These are phyloP conservation scores for Hortiboletus campestris DNA, from an alignment of 768 basidiomycete species.

Conservation along the genomic window DNA sequence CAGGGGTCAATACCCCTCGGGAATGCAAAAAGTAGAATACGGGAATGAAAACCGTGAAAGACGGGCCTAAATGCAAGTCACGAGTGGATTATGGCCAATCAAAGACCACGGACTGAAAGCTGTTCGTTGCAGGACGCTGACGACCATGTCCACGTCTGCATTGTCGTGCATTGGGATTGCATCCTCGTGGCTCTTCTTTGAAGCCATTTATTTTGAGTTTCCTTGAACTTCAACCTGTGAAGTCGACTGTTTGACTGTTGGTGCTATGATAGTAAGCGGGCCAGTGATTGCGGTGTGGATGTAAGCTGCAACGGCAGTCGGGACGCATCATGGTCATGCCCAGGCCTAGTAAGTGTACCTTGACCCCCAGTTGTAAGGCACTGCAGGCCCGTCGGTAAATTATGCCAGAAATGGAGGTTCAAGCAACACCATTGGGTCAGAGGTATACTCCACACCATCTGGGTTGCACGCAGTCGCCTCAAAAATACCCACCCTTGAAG, in stretches of 20 bases:
- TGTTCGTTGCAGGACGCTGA: slow-evolving; percentile 78
- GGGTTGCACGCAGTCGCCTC: too few relatives aligned
- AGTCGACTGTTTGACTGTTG: background rate
- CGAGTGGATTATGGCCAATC: background rate
- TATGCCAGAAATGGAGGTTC: too few relatives aligned
- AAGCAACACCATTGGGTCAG: too few relatives aligned
- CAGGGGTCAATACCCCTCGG: slow-evolving; percentile 46
- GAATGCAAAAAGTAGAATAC: slow-evolving; percentile 77
- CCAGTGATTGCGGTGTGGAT: background rate
- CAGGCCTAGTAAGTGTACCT: too few relatives aligned
- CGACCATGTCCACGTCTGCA: slow-evolving; percentile 72
- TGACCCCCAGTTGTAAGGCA: too few relatives aligned
- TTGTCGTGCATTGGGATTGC: slow-evolving; percentile 60
- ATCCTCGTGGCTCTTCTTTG: slow-evolving; percentile 27
- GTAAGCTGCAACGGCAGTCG: too few relatives aligned
- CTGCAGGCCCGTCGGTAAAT: too few relatives aligned
- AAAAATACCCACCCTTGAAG: too few relatives aligned
- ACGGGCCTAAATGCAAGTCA: slow-evolving; percentile 56
- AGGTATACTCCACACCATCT: too few relatives aligned
- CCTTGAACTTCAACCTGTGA: background rate
- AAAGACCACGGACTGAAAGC: slow-evolving; percentile 62
- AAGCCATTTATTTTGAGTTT: slow-evolving; percentile 20
- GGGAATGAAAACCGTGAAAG: slow-evolving; percentile 80
- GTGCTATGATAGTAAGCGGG: background rate
- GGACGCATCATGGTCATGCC: too few relatives aligned